Base-by-base conservation (phyloP, 768 basidiomycete genomes). In the Saitozyma podzolica region DNA sequence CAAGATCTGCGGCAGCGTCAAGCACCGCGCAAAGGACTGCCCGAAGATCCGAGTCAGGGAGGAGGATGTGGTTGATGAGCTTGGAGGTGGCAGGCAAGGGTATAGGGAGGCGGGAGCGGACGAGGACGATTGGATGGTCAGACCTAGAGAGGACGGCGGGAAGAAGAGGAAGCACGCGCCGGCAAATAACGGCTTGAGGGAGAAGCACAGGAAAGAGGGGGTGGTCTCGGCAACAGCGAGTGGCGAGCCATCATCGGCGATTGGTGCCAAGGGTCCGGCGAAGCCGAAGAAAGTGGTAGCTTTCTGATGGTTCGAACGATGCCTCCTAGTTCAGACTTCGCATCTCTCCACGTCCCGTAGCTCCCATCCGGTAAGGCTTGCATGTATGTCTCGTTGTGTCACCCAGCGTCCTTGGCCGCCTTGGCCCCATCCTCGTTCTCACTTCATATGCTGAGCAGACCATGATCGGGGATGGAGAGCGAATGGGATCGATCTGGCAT, bases 111-210 rank as follows among this genome's bases (percentile, higher is more conserved):
- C 79, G 19, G 91, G 92, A 20, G 88, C 94, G 9, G 94, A 97
- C 75, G 94, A 97, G 78, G 94, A 97, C 73, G 94, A 96, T 76
- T 96, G 94, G 80, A 92, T 93, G 77, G 82, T 83, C 0, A 84
- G 92, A 77, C 88, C 87, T 74, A 84, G 91, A 50, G 86, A 47
- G 13, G 45, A 47, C 45, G 53, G 48, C 20, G 62, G 73, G 20
- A 75, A 71, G 67, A 71, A 41, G 59, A 58, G 51, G 49, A 68
- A 66, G 58, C 64, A 72, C 59, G 49, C 61, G 20, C 65, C 65
- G 20, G 59, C 57, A 20, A 68, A 68, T 19, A 72, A 72, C 57
- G 68, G 70, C 7, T 43, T 57, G 54, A 59, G 61, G 55, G 65
- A 56, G 43, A 53, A 58, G 17, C 56, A 61, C 41, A 62, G 52